Evolutionary conservation across 179 eudicot genomes (phyloP).

Genomic region (Camellia oleifera): DNA sequence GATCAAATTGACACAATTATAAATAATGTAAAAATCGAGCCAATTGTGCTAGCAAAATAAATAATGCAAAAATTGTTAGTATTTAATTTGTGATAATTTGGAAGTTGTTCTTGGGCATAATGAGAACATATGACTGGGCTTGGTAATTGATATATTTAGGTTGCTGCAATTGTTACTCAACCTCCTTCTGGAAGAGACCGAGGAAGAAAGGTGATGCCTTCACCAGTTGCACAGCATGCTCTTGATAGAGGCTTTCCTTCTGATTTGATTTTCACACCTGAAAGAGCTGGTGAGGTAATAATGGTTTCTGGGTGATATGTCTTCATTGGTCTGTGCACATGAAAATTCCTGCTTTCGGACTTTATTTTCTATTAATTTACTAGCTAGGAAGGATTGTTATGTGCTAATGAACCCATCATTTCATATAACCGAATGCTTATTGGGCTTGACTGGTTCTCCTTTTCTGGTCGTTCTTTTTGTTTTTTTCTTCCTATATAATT

Average conservation of each 20-base stretch:
- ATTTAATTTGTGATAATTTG: neutral
- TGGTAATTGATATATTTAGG: conserved; percentile 36
- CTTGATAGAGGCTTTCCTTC: conserved; percentile 80
- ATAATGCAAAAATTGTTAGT: neutral
- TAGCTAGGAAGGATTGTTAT: neutral
- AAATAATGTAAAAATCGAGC: no score
- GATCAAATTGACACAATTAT: no score
- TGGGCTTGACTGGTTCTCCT: neutral
- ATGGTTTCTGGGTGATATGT: neutral
- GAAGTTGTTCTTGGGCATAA: neutral
- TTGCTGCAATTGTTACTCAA: conserved; percentile 88
- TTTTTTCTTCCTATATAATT: neutral
- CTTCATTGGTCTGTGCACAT: neutral
- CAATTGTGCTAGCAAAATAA: neutral
- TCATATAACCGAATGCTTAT: neutral
- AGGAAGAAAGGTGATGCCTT: conserved; percentile 76
- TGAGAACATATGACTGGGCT: neutral
- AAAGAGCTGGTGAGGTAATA: conserved; percentile 78
- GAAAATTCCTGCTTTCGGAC: neutral
- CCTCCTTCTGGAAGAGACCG: conserved; percentile 80
- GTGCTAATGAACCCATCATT: neutral
- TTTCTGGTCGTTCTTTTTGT: neutral
- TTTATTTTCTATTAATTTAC: neutral
- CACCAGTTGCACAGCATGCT: conserved; percentile 89
- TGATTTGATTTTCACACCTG: conserved; percentile 78